Evolutionary conservation across 768 basidiomycete species (phyloP).

Genomic region (Trametes meyenii): DNA sequence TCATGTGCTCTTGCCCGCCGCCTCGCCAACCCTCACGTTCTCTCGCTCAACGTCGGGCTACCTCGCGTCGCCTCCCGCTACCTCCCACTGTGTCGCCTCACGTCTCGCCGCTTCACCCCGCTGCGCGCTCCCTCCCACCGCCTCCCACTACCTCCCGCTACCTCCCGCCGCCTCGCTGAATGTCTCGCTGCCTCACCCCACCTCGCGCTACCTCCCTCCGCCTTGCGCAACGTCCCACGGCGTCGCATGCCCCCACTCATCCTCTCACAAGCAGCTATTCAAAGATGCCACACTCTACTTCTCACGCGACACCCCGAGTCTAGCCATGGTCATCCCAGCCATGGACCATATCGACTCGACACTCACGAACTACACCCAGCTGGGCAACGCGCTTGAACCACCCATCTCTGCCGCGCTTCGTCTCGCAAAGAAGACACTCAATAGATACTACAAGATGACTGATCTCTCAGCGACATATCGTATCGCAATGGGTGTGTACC

Average conservation of each 20-base stretch:
- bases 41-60: neutral
- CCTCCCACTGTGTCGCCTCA: no score
- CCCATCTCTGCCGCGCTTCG: slow-evolving; percentile 30
- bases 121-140: no score
- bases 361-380: slow-evolving; percentile 4
- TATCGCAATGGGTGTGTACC: slow-evolving; percentile 38
- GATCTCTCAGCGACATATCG: slow-evolving; percentile 36
- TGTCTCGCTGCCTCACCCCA: no score
- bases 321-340: neutral
- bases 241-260: neutral
- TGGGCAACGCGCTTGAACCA: neutral
- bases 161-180: no score
- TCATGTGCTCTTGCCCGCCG: neutral
- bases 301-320: neutral
- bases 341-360: slow-evolving; percentile 2
- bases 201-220: no score
- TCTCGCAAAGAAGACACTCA: slow-evolving; percentile 34
- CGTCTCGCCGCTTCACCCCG: no score
- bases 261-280: neutral
- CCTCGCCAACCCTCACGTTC: neutral
- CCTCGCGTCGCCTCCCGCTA: no score
- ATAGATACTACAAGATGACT: slow-evolving; percentile 37
- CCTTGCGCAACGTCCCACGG: neutral
- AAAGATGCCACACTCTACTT: slow-evolving; percentile 1
- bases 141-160: no score